phyloP scores from a whole-genome alignment of 306 rosid genomes.

The Lupinus albus region DNA sequence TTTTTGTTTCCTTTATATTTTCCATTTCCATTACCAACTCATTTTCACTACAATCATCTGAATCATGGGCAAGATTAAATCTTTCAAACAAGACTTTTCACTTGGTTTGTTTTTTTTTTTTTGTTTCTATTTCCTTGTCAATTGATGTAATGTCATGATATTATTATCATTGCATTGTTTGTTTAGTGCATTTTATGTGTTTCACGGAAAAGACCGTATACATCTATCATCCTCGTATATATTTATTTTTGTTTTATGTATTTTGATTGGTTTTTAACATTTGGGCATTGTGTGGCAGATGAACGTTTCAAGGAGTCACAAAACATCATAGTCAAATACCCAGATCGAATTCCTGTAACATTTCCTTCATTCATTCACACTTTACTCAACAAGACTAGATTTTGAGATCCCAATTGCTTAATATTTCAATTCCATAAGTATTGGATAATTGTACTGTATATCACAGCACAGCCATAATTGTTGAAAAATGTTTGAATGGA shows the following conservation, averaged over 20 bases:
- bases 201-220: too few species aligned
- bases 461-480: not conserved
- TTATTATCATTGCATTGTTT: slow-evolving; percentile 3
- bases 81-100: slow-evolving; percentile 49
- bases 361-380: not conserved
- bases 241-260: slow-evolving; percentile 6
- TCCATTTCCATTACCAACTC: not conserved
- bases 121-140: not conserved
- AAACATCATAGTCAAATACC: slow-evolving; percentile 49
- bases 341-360: slow-evolving; percentile 51
- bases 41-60: too few species aligned
- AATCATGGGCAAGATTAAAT: slow-evolving; percentile 43
- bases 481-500: not conserved
- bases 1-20: not conserved
- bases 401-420: not conserved
- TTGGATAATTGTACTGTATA: too few species aligned
- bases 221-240: too few species aligned
- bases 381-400: too few species aligned
- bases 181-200: slow-evolving; percentile 20
- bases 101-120: slow-evolving; percentile 37
- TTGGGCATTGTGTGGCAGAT: slow-evolving; percentile 33
- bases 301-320: slow-evolving; percentile 48
- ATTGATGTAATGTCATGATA: not conserved
- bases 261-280: slow-evolving; percentile 24
- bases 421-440: not conserved